Evolutionary conservation across 768 basidiomycete genomes (phyloP).

Genomic region (Leccinum disarticulatum): DNA sequence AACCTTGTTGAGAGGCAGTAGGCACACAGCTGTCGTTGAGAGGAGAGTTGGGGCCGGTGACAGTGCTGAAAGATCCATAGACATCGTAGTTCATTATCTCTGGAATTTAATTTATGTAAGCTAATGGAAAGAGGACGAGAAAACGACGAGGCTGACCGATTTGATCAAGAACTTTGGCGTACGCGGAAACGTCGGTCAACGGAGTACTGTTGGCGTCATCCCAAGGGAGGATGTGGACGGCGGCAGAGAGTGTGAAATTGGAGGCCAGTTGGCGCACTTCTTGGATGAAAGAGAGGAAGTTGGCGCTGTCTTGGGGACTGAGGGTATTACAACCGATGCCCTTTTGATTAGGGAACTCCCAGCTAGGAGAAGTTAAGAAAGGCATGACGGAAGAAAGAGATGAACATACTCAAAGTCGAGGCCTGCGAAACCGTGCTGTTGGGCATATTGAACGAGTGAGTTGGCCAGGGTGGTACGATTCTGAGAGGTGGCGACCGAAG

Average conservation of each 20-base stretch:
- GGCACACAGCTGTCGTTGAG: slow-evolving; percentile 75
- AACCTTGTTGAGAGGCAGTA: slow-evolving; percentile 59
- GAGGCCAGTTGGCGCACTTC: slow-evolving; percentile 57
- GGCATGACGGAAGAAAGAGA: not conserved
- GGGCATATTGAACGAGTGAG: slow-evolving; percentile 49
- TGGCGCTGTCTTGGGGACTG: slow-evolving; percentile 64
- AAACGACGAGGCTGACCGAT: slow-evolving; percentile 46
- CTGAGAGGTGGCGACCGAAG: slow-evolving; percentile 48
- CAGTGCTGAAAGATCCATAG: slow-evolving; percentile 49
- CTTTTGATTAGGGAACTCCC: slow-evolving; percentile 77
- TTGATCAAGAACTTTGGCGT: slow-evolving; percentile 71
- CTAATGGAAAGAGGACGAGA: rapidly evolving
- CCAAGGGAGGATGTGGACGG: slow-evolving; percentile 68
- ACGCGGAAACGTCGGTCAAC: slow-evolving; percentile 60
- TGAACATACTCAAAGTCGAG: slow-evolving; percentile 64
- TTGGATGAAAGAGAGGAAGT: slow-evolving; percentile 77
- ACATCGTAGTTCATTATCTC: slow-evolving; percentile 74
- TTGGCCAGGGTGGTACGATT: slow-evolving; percentile 61
- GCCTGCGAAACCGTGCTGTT: slow-evolving; percentile 55
- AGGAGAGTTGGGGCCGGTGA: slow-evolving; percentile 82
- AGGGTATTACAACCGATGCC: slow-evolving; percentile 73
- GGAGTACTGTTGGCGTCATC: slow-evolving; percentile 55
- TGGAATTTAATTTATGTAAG: slow-evolving; percentile 34
- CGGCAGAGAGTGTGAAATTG: slow-evolving; percentile 70
- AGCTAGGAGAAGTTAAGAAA: slow-evolving; percentile 42